phyloP scores from a whole-genome alignment of 345 rosid species.

The Eucalyptus brandiana region DNA sequence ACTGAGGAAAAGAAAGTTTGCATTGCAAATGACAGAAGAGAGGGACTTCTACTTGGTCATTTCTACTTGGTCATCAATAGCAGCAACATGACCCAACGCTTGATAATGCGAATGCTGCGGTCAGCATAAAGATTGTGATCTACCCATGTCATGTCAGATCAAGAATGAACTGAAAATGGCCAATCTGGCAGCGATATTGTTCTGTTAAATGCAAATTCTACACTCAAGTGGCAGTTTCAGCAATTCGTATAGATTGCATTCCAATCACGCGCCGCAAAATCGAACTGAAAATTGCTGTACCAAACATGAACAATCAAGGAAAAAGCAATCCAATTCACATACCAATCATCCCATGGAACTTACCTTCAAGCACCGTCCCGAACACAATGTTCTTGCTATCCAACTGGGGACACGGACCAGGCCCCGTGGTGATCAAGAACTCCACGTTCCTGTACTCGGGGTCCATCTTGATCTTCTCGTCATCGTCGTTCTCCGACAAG shows the following conservation, averaged over 20 bases:
- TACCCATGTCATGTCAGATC: background rate
- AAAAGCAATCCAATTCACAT: background rate
- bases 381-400: conserved; percentile 77
- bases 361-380: conserved; percentile 85
- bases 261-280: background rate
- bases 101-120: background rate
- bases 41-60: background rate
- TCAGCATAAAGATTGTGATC: background rate
- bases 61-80: background rate
- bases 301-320: background rate
- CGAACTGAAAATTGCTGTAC: background rate
- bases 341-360: background rate
- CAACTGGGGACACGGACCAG: conserved; percentile 77
- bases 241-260: background rate
- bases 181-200: background rate
- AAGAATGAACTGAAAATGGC: background rate
- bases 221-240: background rate
- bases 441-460: conserved; percentile 73
- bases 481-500: conserved; percentile 83
- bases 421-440: conserved; percentile 88
- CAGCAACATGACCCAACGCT: background rate
- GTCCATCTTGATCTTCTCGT: conserved; percentile 55
- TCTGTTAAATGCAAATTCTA: background rate
- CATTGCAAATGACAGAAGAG: background rate
- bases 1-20: background rate